These are phyloP conservation scores for Arthrinium phaeospermum DNA, from an alignment of 2,329 filamentous ascomycete species.

Conservation along the genomic window DNA sequence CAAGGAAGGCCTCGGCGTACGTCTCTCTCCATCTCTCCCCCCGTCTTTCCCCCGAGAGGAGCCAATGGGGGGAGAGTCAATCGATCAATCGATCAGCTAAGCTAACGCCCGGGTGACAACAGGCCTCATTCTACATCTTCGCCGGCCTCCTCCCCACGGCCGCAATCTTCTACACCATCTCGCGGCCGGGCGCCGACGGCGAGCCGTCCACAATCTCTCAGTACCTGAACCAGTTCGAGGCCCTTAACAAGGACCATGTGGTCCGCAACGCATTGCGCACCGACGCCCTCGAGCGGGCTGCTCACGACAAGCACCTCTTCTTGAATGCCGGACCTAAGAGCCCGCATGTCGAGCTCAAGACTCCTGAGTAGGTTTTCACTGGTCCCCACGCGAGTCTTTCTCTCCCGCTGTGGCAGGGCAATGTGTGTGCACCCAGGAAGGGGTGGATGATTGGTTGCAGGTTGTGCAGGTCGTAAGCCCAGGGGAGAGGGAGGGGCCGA, in stretches of 20 bases:
- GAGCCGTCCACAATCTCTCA: conserved; percentile 52
- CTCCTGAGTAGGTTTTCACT: conserved; percentile 58
- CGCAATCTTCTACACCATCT: conserved; percentile 54
- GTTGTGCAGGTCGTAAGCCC: background rate
- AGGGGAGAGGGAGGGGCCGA: background rate
- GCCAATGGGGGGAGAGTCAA: background rate
- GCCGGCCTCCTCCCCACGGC: conserved; percentile 51
- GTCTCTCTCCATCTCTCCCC: conserved; percentile 34
- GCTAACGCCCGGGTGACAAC: conserved; percentile 19
- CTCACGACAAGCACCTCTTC: conserved; percentile 62
- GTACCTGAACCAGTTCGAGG: conserved; percentile 53
- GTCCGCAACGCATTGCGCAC: conserved; percentile 59
- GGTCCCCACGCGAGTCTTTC: conserved; percentile 11
- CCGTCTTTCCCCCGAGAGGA: background rate
- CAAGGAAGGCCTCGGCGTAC: conserved; percentile 63
- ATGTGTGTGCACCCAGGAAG: background rate
- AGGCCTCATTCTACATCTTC: conserved; percentile 57
- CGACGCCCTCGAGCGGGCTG: conserved; percentile 59
- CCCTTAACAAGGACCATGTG: conserved; percentile 56
- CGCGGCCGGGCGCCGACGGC: conserved; percentile 55
- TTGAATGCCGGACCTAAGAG: conserved; percentile 50
- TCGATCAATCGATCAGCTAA: background rate
- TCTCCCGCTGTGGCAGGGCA: background rate
- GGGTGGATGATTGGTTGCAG: too few relatives aligned
- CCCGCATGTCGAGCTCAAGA: conserved; percentile 56